Evolutionary conservation across 1,284 basidiomycete genomes (phyloP).

Genomic region (Wallemia ichthyophaga): DNA sequence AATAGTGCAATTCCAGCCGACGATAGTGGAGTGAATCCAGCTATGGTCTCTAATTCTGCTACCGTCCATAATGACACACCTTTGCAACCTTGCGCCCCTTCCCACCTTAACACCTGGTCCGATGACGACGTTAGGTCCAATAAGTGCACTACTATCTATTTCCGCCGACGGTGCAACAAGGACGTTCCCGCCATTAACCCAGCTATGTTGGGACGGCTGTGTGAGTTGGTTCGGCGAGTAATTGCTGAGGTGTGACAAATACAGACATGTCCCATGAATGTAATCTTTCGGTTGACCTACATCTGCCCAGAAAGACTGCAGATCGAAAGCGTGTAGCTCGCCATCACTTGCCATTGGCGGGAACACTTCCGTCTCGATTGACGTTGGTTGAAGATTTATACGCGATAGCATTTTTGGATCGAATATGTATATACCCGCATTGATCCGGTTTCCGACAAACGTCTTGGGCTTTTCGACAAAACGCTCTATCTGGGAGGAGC

Average conservation of each 20-base stretch:
- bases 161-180: slow-evolving; percentile 18
- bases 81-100: slow-evolving; percentile 21
- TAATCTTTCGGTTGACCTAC: slow-evolving; percentile 24
- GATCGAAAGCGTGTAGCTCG: slow-evolving; percentile 23
- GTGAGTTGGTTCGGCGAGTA: slow-evolving; percentile 11
- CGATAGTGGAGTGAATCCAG: slow-evolving; percentile 22
- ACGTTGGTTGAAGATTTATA: slow-evolving; percentile 23
- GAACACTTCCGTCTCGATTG: slow-evolving; percentile 25
- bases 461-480: slow-evolving; percentile 26
- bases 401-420: slow-evolving; percentile 22
- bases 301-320: slow-evolving; percentile 25
- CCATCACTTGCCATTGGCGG: slow-evolving; percentile 20
- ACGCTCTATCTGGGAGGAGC: slow-evolving; percentile 21
- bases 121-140: slow-evolving; percentile 24
- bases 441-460: slow-evolving; percentile 25
- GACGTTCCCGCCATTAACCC: slow-evolving; percentile 22
- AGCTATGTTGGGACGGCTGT: slow-evolving; percentile 20
- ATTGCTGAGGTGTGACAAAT: slow-evolving; percentile 20
- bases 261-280: slow-evolving; percentile 21
- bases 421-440: slow-evolving; percentile 27
- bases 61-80: slow-evolving; percentile 22
- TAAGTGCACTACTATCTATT: slow-evolving; percentile 13
- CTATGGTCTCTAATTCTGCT: slow-evolving; percentile 21
- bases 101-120: slow-evolving; percentile 22
- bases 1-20: slow-evolving; percentile 23